phyloP scores from a whole-genome alignment of 2,329 filamentous ascomycete genomes.

The Verruconis gallopava region DNA sequence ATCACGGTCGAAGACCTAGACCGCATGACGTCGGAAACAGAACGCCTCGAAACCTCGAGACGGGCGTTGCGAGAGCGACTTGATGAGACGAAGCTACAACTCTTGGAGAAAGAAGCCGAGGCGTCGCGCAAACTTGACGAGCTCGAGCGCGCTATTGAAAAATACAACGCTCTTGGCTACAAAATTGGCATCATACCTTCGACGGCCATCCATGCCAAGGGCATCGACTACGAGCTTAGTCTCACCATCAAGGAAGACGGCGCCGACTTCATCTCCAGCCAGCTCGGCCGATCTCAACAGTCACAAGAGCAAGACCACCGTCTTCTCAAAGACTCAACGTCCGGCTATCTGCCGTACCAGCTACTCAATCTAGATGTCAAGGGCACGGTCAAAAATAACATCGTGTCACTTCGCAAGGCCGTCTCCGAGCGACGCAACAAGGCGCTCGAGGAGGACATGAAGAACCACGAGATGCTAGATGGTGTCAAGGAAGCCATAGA shows the following conservation, averaged over 20 bases:
- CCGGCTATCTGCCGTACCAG: slow-evolving; percentile 80
- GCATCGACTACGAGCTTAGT: slow-evolving; percentile 69
- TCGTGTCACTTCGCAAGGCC: slow-evolving; percentile 70
- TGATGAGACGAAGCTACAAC: slow-evolving; percentile 73
- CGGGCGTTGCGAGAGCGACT: slow-evolving; percentile 63
- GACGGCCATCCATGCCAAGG: slow-evolving; percentile 74
- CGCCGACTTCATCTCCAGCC: slow-evolving; percentile 53
- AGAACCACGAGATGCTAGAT: slow-evolving; percentile 85
- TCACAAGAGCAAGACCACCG: slow-evolving; percentile 48
- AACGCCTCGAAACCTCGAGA: slow-evolving; percentile 80
- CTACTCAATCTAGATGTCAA: slow-evolving; percentile 81
- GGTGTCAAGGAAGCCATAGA: slow-evolving; percentile 94
- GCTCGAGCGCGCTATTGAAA: slow-evolving; percentile 77
- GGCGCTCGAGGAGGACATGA: slow-evolving; percentile 82
- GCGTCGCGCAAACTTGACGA: slow-evolving; percentile 78
- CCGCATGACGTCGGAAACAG: slow-evolving; percentile 92
- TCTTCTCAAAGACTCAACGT: slow-evolving; percentile 66
- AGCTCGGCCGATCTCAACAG: slow-evolving; percentile 32
- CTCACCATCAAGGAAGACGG: slow-evolving; percentile 56
- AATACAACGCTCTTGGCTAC: slow-evolving; percentile 89
- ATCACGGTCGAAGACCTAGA: slow-evolving; percentile 98
- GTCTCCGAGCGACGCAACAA: slow-evolving; percentile 77
- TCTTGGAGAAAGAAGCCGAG: slow-evolving; percentile 78
- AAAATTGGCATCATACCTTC: slow-evolving; percentile 82
- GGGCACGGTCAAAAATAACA: slow-evolving; percentile 65